Percentiles rank a stretch among this genome's conserved stretches.
These are phyloP conservation scores for Strigomonas culicis DNA, from an alignment of 208 protist species.

Conservation along the genomic window DNA sequence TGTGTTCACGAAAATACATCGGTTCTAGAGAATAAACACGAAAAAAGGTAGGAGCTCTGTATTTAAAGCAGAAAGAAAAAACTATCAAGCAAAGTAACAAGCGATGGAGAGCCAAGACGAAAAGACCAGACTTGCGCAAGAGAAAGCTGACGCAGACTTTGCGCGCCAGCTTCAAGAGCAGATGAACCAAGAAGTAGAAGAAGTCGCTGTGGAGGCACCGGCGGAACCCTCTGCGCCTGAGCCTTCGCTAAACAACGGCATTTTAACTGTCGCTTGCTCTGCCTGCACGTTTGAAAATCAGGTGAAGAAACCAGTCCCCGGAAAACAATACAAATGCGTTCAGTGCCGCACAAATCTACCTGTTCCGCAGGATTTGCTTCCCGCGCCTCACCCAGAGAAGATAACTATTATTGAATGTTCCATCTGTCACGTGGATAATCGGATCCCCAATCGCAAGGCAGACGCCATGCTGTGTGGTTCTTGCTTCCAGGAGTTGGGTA, in stretches of 20 bases:
- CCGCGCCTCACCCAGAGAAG: not conserved
- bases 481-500: conserved; percentile 50
- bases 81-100: conserved; percentile 6
- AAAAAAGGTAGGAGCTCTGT: not conserved
- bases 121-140: conserved; percentile 31
- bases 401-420: conserved; percentile 36
- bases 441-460: conserved; percentile 39
- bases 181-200: conserved; percentile 25
- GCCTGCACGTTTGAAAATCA: conserved; percentile 63
- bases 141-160: conserved; percentile 52
- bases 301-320: conserved; percentile 29
- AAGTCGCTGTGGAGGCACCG: not conserved
- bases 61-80: conserved; percentile 7
- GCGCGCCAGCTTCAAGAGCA: conserved; percentile 61
- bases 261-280: conserved; percentile 32
- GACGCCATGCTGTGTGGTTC: conserved; percentile 67
- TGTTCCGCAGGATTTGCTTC: conserved; percentile 3
- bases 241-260: conserved; percentile 14
- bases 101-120: conserved; percentile 34
- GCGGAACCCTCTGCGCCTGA: not conserved
- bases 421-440: conserved; percentile 49
- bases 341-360: conserved; percentile 47
- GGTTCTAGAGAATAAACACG: not conserved
- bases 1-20: too few species aligned
- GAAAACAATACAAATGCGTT: conserved; percentile 35